Percentiles rank a stretch among this genome's conserved stretches.
phyloP scores from a whole-genome alignment of 768 basidiomycete species.

The Mycena epipterygia region DNA sequence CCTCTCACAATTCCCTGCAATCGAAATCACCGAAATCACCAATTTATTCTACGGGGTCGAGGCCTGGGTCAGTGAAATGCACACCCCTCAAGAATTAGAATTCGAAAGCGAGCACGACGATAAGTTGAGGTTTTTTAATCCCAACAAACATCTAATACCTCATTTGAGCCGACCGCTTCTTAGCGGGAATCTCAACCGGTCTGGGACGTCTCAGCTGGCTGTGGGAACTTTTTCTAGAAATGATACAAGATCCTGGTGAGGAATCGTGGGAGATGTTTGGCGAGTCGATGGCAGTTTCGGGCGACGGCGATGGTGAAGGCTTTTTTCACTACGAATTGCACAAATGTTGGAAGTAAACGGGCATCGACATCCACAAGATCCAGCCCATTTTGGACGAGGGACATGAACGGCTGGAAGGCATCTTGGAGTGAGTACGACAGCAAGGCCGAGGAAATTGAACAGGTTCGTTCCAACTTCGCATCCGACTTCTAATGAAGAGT shows the following conservation, averaged over 20 bases:
- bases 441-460: not conserved
- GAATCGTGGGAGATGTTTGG: not conserved
- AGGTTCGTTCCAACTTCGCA: too few species aligned
- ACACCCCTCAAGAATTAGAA: not conserved
- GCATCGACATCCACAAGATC: not conserved
- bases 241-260: not conserved
- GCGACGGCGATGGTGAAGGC: not conserved
- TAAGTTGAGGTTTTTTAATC: not conserved
- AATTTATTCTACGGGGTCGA: not conserved
- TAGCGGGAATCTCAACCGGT: not conserved
- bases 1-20: not conserved
- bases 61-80: not conserved
- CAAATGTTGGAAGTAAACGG: not conserved
- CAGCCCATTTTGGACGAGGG: not conserved
- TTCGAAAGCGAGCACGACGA: not conserved
- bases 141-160: too few species aligned
- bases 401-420: not conserved
- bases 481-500: too few species aligned
- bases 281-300: not conserved
- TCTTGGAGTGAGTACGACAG: not conserved
- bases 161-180: not conserved
- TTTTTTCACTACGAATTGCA: not conserved
- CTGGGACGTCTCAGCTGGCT: not conserved
- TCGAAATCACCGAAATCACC: not conserved
- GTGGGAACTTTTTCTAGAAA: not conserved